Conservation (phyloP, 805 yeast genomes). For the Saccharomycopsis fermentans region DNA sequence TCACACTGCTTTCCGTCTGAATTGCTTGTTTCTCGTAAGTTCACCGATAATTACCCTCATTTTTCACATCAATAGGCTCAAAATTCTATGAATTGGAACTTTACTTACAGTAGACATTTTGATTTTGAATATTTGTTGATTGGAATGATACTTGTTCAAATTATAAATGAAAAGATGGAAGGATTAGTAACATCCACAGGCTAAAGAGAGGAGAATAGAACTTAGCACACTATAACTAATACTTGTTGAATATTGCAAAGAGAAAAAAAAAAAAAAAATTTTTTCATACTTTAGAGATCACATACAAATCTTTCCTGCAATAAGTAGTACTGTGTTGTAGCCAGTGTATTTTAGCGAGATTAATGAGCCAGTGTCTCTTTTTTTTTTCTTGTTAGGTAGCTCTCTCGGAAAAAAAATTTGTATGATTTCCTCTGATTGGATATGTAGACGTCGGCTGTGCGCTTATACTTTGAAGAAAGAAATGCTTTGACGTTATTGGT, state of each 20-base stretch:
- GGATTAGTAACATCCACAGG: too few species aligned
- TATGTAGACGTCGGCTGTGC: not conserved
- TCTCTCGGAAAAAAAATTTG: not conserved
- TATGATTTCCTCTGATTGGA: not conserved
- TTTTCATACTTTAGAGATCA: not conserved
- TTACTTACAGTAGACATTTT: constrained; percentile 1
- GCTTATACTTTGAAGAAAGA: not conserved
- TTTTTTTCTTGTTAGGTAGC: not conserved
- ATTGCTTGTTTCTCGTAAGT: too few species aligned
- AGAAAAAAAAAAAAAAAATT: not conserved
- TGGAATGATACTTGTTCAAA: not conserved
- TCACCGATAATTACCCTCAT: not conserved
- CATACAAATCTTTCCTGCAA: not conserved
- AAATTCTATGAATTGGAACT: not conserved
- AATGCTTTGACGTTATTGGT: not conserved
- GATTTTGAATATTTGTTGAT: not conserved
- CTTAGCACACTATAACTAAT: too few species aligned
- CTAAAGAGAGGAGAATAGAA: too few species aligned
- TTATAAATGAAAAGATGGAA: not conserved
- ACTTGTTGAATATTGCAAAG: not conserved
- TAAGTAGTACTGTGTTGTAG: too few species aligned
- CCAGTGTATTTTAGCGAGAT: not conserved
- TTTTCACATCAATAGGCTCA: not conserved
- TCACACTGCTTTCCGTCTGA: too few species aligned
- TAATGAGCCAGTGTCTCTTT: not conserved